Base-by-base conservation (phyloP, 768 basidiomycete genomes). In the Cystofilobasidium ferigula region DNA sequence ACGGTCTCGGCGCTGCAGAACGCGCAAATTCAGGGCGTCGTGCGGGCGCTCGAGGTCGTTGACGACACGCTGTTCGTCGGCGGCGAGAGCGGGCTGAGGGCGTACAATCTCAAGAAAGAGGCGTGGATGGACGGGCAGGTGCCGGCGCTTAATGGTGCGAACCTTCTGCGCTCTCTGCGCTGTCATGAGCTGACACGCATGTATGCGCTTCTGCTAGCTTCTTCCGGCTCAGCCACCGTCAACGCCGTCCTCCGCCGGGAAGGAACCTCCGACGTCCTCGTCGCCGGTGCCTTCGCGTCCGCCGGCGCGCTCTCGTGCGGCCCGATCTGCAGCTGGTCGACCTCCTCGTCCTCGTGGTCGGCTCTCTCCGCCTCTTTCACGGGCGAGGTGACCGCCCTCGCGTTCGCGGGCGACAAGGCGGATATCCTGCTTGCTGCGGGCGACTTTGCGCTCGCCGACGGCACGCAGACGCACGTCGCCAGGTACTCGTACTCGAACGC, bases 211-310 rank as follows among this genome's bases (percentile, higher is more conserved):
- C 43, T 22, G 13, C 10, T 22, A 62, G 42, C n/a, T 28, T 1
- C 42, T 3, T 4, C 18, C 42, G 22, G 28, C 7, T 7, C 20
- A 36, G 85, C 86, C 26, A 78, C 84, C 51, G 86, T 93, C 65
- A 83, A 87, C 48, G 86, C 85, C 0, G 81, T 97, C 69, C 82
- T 82, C 1, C 78, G 80, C 62, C 82, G 89, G 0, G 72, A 81
- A 0, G 81, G 84, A 16, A 82, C 84, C 71, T 71, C 82, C 30
- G 81, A 84, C 56, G 80, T 79, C 61, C 79, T 95, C 57, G 86
- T 95, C 14, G 91, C 87, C 2, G 94, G 94, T n/a, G 84, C 86
- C 2, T 97, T 99, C 69, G 76, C 83, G 0, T 82, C 84, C 47
- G 90, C 87, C 2, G 92, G 90, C 10, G 81, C 85, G 0, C 76